A percentile compares a stretch with the other conserved stretches of the same genome.
These are phyloP conservation scores for Lentinus polychrous DNA, from an alignment of 1,284 basidiomycete genomes.

Conservation along the genomic window DNA sequence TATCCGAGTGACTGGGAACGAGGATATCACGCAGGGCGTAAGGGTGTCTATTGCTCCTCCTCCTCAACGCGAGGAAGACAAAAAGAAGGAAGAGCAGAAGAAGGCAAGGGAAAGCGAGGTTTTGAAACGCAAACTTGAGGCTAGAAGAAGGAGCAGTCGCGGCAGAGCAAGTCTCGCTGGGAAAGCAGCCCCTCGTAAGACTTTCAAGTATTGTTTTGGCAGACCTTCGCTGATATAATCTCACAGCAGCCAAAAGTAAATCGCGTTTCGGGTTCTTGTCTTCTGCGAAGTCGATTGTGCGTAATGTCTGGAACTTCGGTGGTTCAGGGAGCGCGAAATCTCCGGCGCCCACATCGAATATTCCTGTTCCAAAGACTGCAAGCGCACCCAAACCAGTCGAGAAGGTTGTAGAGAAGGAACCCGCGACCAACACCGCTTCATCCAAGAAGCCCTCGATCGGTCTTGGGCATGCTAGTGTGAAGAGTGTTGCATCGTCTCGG, in stretches of 20 bases:
- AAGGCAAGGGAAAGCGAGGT: slow-evolving; percentile 18
- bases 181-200: slow-evolving; percentile 20
- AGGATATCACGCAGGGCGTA: slow-evolving; percentile 25
- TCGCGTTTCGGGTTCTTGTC: slow-evolving; percentile 32
- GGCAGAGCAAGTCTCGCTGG: slow-evolving; percentile 27
- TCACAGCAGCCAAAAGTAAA: slow-evolving; percentile 21
- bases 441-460: slow-evolving; percentile 1
- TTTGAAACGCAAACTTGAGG: slow-evolving; percentile 47
- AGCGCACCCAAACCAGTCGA: neutral
- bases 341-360: slow-evolving; percentile 13
- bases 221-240: slow-evolving; percentile 3
- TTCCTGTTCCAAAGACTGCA: slow-evolving; percentile 19
- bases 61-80: slow-evolving; percentile 24
- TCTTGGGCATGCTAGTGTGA: slow-evolving; percentile 2
- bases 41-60: slow-evolving; percentile 28
- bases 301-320: slow-evolving; percentile 31
- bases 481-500: neutral
- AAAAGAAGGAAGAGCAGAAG: slow-evolving; percentile 23
- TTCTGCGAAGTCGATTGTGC: slow-evolving; percentile 34
- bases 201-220: neutral
- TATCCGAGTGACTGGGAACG: slow-evolving; percentile 27
- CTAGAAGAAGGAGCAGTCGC: slow-evolving; percentile 59
- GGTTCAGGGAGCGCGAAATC: slow-evolving; percentile 14
- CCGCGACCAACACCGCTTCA: neutral
- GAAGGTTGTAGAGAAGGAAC: neutral